Percentiles rank a stretch among this genome's conserved stretches.
These are phyloP conservation scores for Populus ilicifolia DNA, from an alignment of 345 rosid species.

Conservation along the genomic window DNA sequence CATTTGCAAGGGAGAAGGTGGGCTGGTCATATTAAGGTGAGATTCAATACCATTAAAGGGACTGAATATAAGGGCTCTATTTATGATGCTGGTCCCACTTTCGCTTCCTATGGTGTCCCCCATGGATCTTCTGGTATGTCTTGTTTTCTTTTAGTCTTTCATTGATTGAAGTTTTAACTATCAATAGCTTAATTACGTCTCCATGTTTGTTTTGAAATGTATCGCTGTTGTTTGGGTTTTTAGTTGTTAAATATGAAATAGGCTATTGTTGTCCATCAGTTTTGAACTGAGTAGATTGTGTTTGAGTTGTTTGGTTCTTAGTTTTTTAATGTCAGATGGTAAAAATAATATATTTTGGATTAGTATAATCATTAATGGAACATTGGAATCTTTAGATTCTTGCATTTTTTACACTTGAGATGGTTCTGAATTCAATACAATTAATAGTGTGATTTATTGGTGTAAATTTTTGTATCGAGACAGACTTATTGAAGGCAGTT, in stretches of 20 bases:
- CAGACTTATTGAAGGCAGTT: conserved; percentile 74
- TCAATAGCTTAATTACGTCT: neutral
- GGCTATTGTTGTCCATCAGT: neutral
- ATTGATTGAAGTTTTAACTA: neutral
- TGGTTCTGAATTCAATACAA: neutral
- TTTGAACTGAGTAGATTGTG: neutral
- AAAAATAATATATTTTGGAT: neutral
- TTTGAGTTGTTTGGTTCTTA: neutral
- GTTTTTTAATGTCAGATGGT: neutral
- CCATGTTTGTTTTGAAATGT: neutral
- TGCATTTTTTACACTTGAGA: neutral
- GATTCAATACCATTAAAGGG: conserved; percentile 44
- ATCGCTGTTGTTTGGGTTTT: neutral
- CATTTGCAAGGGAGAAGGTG: conserved; percentile 72
- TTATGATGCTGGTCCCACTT: conserved; percentile 73
- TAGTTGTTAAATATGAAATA: neutral
- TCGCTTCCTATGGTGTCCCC: conserved; percentile 65
- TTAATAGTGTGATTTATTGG: neutral
- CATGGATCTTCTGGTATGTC: conserved; percentile 83
- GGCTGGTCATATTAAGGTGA: conserved; percentile 55
- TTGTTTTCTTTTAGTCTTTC: neutral
- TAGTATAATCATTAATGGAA: too few species aligned
- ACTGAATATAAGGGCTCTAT: conserved; percentile 54
- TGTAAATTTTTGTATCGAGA: neutral
- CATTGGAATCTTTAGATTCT: neutral